Conservation (phyloP, 805 yeast species). For the Kurtzmaniella cleridarum region DNA sequence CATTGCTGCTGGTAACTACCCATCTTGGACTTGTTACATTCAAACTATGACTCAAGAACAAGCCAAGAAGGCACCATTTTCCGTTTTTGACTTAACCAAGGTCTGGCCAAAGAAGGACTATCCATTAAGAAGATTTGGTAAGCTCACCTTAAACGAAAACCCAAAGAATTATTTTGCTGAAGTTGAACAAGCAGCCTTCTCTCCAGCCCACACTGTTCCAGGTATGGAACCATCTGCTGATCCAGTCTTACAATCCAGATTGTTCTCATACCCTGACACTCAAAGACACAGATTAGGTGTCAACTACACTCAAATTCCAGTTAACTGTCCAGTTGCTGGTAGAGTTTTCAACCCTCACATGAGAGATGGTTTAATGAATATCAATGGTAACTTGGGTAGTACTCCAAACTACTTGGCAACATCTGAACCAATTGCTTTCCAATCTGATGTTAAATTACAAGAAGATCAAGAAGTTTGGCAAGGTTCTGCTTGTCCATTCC, state of each 20-base stretch:
- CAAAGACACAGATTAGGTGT: constrained; percentile 72
- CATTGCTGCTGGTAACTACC: constrained; percentile 71
- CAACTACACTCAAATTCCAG: constrained; percentile 82
- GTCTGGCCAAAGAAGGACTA: constrained; percentile 86
- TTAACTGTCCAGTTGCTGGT: constrained; percentile 67
- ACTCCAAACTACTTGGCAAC: constrained; percentile 72
- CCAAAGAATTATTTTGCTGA: constrained; percentile 84
- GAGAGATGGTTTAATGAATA: constrained; percentile 75
- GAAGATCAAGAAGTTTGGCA: constrained; percentile 75
- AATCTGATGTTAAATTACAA: constrained; percentile 40
- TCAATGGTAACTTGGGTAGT: constrained; percentile 61
- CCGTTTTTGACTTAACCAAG: constrained; percentile 86
- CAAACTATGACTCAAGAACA: constrained; percentile 84
- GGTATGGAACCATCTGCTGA: constrained; percentile 74
- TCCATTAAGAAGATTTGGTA: constrained; percentile 85
- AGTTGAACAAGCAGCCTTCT: constrained; percentile 55
- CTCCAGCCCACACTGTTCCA: constrained; percentile 70
- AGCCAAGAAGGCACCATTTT: constrained; percentile 69
- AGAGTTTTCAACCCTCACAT: constrained; percentile 55
- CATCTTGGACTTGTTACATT: constrained; percentile 80
- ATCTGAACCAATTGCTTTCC: constrained; percentile 45
- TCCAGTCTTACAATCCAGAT: constrained; percentile 71
- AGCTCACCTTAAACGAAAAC: constrained; percentile 71
- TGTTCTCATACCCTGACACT: constrained; percentile 72
- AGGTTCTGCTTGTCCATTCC: constrained; percentile 80